Evolutionary conservation across 2,329 filamentous ascomycete species (phyloP).

Genomic region (Bipolaris cookei): DNA sequence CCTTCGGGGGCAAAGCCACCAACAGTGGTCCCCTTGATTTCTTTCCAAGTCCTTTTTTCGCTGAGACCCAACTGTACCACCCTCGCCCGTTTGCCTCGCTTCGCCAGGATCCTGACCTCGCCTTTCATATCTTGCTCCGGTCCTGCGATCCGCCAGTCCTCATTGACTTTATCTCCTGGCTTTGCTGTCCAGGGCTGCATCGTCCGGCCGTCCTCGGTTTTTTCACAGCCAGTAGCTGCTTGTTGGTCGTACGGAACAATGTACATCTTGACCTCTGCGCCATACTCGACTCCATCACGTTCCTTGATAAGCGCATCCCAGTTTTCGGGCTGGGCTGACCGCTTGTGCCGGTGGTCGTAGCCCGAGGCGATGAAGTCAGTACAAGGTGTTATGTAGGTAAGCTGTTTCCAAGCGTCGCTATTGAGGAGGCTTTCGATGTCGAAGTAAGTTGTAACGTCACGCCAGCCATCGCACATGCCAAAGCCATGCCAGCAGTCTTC

Average conservation of each 20-base stretch:
- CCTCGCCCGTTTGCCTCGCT: conserved; percentile 34
- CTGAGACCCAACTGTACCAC: conserved; percentile 37
- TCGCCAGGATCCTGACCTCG: conserved; percentile 42
- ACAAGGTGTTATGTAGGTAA: conserved; percentile 42
- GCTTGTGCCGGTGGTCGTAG: conserved; percentile 39
- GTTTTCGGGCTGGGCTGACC: conserved; percentile 37
- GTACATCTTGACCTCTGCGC: conserved; percentile 44
- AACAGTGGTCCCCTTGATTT: conserved; percentile 37
- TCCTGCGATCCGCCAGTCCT: conserved; percentile 34
- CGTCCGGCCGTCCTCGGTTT: conserved; percentile 25
- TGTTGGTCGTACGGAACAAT: conserved; percentile 32
- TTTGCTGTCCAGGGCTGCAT: conserved; percentile 39
- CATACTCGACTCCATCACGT: conserved; percentile 38
- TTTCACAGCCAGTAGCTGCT: conserved; percentile 17
- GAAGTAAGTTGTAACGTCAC: conserved; percentile 45
- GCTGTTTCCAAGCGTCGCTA: conserved; percentile 43
- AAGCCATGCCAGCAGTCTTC: conserved; percentile 48
- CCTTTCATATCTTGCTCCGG: conserved; percentile 44
- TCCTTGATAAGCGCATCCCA: conserved; percentile 43
- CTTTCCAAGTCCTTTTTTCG: conserved; percentile 38
- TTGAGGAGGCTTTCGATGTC: conserved; percentile 43
- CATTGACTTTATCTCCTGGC: conserved; percentile 40
- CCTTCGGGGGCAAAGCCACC: conserved; percentile 37
- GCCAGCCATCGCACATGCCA: conserved; percentile 42
- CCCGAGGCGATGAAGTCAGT: conserved; percentile 46